phyloP scores from a whole-genome alignment of 768 basidiomycete genomes.

The Rhizopogon salebrosus region DNA sequence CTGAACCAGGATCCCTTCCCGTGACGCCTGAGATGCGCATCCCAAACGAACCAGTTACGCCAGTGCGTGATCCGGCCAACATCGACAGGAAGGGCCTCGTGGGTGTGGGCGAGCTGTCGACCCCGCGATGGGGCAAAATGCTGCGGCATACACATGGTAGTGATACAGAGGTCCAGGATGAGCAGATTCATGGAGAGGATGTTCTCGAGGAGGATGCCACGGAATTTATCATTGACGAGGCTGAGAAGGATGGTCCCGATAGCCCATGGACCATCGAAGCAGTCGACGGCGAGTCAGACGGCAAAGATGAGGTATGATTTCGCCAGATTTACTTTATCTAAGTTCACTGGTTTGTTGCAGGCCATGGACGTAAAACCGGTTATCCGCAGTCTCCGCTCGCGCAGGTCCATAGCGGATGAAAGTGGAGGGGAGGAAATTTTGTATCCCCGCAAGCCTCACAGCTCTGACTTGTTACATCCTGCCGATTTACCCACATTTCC shows the following conservation, averaged over 20 bases:
- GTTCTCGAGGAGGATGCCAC: conserved; percentile 23
- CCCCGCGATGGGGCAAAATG: conserved; percentile 85
- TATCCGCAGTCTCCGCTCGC: conserved; percentile 47
- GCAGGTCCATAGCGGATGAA: conserved; percentile 71
- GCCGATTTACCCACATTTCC: conserved; percentile 27
- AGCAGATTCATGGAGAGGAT: conserved; percentile 32
- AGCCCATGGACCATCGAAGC: conserved; percentile 91
- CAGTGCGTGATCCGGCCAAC: conserved; percentile 67
- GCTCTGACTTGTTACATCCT: conserved; percentile 24
- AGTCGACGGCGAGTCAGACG: conserved; percentile 73
- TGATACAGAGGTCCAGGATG: conserved; percentile 34
- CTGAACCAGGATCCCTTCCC: conserved; percentile 31
- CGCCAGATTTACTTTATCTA: neutral
- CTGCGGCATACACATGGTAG: conserved; percentile 31
- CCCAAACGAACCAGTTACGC: conserved; percentile 51
- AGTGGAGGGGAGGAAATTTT: conserved; percentile 89
- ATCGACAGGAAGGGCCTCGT: conserved; percentile 87
- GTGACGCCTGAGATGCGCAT: conserved; percentile 59
- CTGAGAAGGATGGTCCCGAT: conserved; percentile 55
- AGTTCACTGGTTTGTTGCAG: conserved; percentile 21
- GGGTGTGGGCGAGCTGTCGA: conserved; percentile 93
- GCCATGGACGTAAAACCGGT: conserved; percentile 37
- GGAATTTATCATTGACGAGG: conserved; percentile 24
- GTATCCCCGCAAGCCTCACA: conserved; percentile 63
- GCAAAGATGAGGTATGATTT: conserved; percentile 56